Evolutionary conservation across 192 early-diverging fungal species (phyloP).

Genomic region (Funneliformis geosporum): DNA sequence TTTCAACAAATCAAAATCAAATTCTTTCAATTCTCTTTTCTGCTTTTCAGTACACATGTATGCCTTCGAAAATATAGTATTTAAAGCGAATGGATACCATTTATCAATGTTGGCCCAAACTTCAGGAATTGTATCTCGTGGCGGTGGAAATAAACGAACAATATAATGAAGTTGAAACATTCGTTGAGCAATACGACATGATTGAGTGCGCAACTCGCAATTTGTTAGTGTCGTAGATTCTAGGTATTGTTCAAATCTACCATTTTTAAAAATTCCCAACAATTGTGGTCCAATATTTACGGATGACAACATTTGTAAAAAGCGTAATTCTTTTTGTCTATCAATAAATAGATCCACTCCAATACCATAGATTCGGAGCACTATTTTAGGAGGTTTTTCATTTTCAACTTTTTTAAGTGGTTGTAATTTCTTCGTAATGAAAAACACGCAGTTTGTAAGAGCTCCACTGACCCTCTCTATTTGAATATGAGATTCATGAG

Average conservation of each 20-base stretch:
- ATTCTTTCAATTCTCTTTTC: constrained; percentile 29
- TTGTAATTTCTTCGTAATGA: constrained; percentile 15
- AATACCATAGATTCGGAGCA: constrained; percentile 79
- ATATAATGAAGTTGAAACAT: constrained; percentile 75
- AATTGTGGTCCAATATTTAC: constrained; percentile 75
- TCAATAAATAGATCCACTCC: constrained; percentile 78
- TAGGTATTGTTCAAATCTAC: constrained; percentile 83
- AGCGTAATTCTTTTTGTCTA: constrained; percentile 80
- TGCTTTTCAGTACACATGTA: constrained; percentile 32
- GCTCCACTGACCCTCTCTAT: constrained; percentile 41
- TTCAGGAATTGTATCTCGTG: constrained; percentile 50
- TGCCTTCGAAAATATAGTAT: constrained; percentile 41
- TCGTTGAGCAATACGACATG: constrained; percentile 67
- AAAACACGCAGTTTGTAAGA: constrained; percentile 40
- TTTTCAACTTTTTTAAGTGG: background rate
- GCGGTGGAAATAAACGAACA: constrained; percentile 62
- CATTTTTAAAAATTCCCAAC: constrained; percentile 79
- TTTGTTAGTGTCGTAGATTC: constrained; percentile 71
- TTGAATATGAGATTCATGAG: constrained; percentile 32
- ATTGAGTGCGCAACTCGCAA: constrained; percentile 65
- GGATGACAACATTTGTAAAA: constrained; percentile 68
- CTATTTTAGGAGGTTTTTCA: constrained; percentile 41
- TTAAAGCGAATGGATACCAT: constrained; percentile 55
- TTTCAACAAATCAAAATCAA: constrained; percentile 54
- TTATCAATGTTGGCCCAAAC: constrained; percentile 68